Evolutionary conservation across 441 rosid species (phyloP).

Genomic region (Adansonia rubrostipa): DNA sequence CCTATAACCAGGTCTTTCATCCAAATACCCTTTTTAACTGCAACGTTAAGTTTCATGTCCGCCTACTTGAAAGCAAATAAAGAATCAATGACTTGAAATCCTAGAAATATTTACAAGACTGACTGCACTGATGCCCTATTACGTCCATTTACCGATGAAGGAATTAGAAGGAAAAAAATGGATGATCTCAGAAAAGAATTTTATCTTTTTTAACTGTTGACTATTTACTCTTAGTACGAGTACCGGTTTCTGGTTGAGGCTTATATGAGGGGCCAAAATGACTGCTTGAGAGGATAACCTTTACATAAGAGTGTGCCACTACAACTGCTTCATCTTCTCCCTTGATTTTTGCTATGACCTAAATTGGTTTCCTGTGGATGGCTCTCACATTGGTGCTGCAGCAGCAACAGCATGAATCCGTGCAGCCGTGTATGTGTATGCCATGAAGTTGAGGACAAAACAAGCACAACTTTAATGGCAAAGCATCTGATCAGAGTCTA

Average conservation of each 20-base stretch:
- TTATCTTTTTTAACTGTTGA: slow-evolving; percentile 29
- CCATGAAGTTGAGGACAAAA: neutral
- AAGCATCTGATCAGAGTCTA: slow-evolving; percentile 71
- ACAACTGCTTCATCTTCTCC: slow-evolving; percentile 23
- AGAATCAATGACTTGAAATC: slow-evolving; percentile 52
- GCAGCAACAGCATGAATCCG: slow-evolving; percentile 29
- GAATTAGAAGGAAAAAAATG: slow-evolving; percentile 11
- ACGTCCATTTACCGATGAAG: slow-evolving; percentile 22
- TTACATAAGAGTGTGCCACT: slow-evolving; percentile 25
- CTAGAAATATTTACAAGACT: slow-evolving; percentile 54
- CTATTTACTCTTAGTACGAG: slow-evolving; percentile 55
- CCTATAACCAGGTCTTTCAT: slow-evolving; percentile 26
- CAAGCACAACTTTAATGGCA: slow-evolving; percentile 58
- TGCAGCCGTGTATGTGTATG: neutral
- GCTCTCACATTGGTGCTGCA: slow-evolving; percentile 24
- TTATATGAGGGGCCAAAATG: slow-evolving; percentile 23
- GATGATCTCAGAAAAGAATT: slow-evolving; percentile 52
- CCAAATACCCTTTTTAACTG: slow-evolving; percentile 27
- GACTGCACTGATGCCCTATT: slow-evolving; percentile 26
- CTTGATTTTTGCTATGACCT: slow-evolving; percentile 12
- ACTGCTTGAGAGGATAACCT: slow-evolving; percentile 23
- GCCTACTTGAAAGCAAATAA: slow-evolving; percentile 35
- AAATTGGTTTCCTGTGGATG: slow-evolving; percentile 20
- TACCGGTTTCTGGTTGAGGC: slow-evolving; percentile 34
- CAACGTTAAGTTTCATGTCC: slow-evolving; percentile 32